Base-by-base conservation (phyloP, 2,329 filamentous ascomycete species). In the Hypoxylon sp. region DNA sequence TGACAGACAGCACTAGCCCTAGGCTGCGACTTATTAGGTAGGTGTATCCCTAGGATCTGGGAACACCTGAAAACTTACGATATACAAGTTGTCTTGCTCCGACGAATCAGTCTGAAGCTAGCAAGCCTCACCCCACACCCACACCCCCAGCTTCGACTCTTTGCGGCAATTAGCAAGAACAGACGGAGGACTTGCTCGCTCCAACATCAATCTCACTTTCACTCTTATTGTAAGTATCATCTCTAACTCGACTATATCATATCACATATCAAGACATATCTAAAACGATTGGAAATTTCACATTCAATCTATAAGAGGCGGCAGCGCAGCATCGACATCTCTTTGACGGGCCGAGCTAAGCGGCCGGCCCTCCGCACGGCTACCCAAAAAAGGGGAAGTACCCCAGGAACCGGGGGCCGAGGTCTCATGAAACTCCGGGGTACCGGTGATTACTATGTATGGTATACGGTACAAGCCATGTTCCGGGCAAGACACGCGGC, bases 391-490 rank as follows among this genome's bases (percentile, higher is more conserved):
- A n/a, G 13, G 11, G 6, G 11, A 33, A 15, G 11, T 3, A 3
- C 7, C 31, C 31, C n/a, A 41, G 56, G 48, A 54, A 35, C 61
- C 58, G 61, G 58, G 61, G 58, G 45, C 61, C 58, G 58, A 61
- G 61, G 58, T 54, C 41, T 54, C 54, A 45, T 50, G 46, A 42
- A 53, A 48, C 21, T 20, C 50, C 58, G 54, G 61, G 48, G 40
- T 63, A 51, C 58, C 61, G 60, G 41, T 46, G 58, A 61, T 61
- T 61, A 58, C 61, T 61, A 56, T 38, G 20, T 42, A 37, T 23
- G 18, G 11, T 29, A 11, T 29, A 40, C 20, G 15, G 18, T 40
- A 41, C 38, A 13, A 35, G 11, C 10, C 13, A 31, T 48, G 60
- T 60, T 37, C 60, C 45, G 49, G 41, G 41, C 42, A 23, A 49